Conservation (phyloP, 331 rosid genomes). For the Phaseolus coccineus region DNA sequence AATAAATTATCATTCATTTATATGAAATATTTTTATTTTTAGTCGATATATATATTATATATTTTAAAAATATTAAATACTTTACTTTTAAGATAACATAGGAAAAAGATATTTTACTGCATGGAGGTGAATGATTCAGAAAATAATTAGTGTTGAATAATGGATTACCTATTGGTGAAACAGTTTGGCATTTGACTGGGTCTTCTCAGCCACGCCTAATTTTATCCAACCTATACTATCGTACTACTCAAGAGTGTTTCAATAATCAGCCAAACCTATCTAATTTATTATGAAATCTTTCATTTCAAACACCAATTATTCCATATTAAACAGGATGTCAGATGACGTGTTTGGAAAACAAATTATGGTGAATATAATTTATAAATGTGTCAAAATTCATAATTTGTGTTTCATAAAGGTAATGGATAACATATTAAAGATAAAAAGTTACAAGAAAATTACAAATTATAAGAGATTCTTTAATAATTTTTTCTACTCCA, state of each 20-base stretch:
- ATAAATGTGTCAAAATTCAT: neutral
- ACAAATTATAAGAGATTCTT: too few relatives aligned
- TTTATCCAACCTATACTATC: neutral
- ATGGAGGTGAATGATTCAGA: neutral
- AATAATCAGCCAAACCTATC: constrained; percentile 1
- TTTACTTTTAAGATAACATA: too few relatives aligned
- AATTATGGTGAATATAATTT: neutral
- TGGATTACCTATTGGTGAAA: neutral
- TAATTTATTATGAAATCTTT: neutral
- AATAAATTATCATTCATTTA: too few relatives aligned
- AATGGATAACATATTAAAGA: neutral
- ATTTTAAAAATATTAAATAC: too few relatives aligned
- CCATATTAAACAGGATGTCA: neutral
- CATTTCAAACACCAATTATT: neutral
- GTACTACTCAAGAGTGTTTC: neutral
- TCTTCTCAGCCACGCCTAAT: constrained; percentile 1
- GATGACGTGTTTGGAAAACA: neutral
- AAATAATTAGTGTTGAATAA: neutral
- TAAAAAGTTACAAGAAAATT: too few relatives aligned
- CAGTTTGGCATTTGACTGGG: neutral
- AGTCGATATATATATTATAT: too few relatives aligned
- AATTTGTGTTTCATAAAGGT: too few relatives aligned
- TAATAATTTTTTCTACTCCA: too few relatives aligned
- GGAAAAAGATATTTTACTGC: too few relatives aligned
- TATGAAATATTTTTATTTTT: too few relatives aligned